Base-by-base conservation (phyloP, 2,329 filamentous ascomycete species). In the Phialophora expanda region DNA sequence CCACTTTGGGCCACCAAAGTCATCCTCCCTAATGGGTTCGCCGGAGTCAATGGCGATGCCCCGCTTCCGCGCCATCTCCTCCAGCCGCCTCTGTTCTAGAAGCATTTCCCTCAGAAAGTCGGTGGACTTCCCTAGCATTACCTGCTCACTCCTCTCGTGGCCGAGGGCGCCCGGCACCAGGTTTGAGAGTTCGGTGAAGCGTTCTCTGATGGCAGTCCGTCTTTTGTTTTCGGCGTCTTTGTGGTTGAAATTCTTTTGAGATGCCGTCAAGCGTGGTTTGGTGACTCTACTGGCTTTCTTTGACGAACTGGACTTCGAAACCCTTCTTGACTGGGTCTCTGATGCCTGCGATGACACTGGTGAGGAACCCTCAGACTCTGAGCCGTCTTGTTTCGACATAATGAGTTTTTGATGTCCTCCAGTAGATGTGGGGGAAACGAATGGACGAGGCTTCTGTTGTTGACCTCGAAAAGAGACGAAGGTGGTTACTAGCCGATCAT, bases 81-180 rank as follows among this genome's bases (percentile, higher is more conserved):
- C 86, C 48, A 90, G 83, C 66, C 84, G 80, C 62, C 85, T 82
- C 20, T 89, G 82, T 74, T 86, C 84, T 56, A 82, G 79, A 8
- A 91, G 77, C 74, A 89, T 82, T 67, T 87, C 79, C 50, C 82
- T 82, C 74, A 91, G 88, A 68, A 84, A 89, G 14, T 89, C 87
- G 32, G 90, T 86, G 0, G 89, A 90, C 70, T 85, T 85, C 69
- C 88, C 87, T 24, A 97, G 82, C n/a, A 97, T 92, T 20, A 92
- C 83, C 30, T 91, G 91, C 77, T 97, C 93, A 69, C 91, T 95
- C 54, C 92, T 87, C 0, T 90, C 93, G 74, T 93, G 90, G 0
- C 93, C 93, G 73, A 91, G 86, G 61, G 96, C 83, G 0, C 91
- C 92, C 0, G 93, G 93, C 0, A 96, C 91, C 34, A 96, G 84